Percentiles rank a stretch among this genome's conserved stretches.
Evolutionary conservation across 768 basidiomycete genomes (phyloP).

Genomic region (Russula olivacea): DNA sequence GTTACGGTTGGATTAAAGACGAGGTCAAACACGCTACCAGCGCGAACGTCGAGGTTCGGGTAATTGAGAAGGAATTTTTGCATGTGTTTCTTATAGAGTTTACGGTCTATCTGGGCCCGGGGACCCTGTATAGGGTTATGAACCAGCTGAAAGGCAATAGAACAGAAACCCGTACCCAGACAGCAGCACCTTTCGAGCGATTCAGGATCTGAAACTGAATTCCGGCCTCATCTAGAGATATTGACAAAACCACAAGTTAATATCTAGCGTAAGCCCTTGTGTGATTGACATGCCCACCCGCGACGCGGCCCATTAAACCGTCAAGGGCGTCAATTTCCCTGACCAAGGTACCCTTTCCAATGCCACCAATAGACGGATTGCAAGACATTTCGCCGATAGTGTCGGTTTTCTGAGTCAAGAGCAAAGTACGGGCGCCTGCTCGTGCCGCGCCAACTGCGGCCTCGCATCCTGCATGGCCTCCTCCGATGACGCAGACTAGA

Average conservation of each 20-base stretch:
- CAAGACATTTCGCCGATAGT: slow-evolving; percentile 84
- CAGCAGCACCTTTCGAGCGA: slow-evolving; percentile 79
- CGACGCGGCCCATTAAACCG: slow-evolving; percentile 76
- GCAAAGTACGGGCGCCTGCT: slow-evolving; percentile 70
- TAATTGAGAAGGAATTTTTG: slow-evolving; percentile 61
- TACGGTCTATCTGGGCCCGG: slow-evolving; percentile 83
- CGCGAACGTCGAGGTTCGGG: slow-evolving; percentile 59
- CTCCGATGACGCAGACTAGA: slow-evolving; percentile 80
- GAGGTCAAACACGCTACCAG: slow-evolving; percentile 76
- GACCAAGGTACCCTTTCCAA: slow-evolving; percentile 90
- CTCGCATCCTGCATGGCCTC: slow-evolving; percentile 90
- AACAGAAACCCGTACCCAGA: slow-evolving; percentile 56
- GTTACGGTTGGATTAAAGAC: slow-evolving; percentile 47
- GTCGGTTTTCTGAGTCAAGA: slow-evolving; percentile 76
- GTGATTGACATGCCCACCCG: slow-evolving; percentile 44
- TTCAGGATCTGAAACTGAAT: slow-evolving; percentile 88
- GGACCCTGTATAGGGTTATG: slow-evolving; percentile 56
- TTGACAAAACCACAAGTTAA: background rate
- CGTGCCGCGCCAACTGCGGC: slow-evolving; percentile 84
- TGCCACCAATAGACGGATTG: slow-evolving; percentile 88
- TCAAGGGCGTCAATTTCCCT: slow-evolving; percentile 88
- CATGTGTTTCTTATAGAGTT: slow-evolving; percentile 78
- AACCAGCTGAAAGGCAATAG: background rate
- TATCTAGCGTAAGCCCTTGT: background rate
- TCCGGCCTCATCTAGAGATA: slow-evolving; percentile 68